Conservation (phyloP, 1,284 basidiomycete species). For the Rhodotorula sp. region DNA sequence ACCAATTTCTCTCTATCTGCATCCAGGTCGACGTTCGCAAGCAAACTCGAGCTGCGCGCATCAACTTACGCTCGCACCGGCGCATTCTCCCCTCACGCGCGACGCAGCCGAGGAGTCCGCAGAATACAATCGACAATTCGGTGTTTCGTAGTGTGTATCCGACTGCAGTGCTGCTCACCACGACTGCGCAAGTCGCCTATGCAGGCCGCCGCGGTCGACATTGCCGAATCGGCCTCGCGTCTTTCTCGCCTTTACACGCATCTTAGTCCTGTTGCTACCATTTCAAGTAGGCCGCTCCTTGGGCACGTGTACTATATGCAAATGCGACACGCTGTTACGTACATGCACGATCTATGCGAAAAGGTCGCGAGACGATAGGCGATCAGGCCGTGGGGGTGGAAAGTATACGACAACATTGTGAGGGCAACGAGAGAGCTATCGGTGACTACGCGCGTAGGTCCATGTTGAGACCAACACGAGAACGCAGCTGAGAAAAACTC, state of each 20-base stretch:
- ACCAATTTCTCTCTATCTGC: too few species aligned
- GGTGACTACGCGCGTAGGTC: constrained; percentile 11
- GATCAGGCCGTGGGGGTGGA: too few species aligned
- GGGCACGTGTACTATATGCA: too few species aligned
- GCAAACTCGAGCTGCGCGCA: too few species aligned
- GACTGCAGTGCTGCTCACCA: too few species aligned
- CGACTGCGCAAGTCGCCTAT: too few species aligned
- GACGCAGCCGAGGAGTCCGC: constrained; percentile 16
- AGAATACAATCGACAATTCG: background rate
- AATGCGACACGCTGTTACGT: too few species aligned
- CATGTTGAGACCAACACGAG: constrained; percentile 30
- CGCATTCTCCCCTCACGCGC: background rate
- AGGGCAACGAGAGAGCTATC: background rate
- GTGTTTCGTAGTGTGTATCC: too few species aligned
- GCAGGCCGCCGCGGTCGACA: background rate
- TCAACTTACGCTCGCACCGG: background rate
- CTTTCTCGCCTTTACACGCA: background rate
- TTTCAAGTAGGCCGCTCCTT: too few species aligned
- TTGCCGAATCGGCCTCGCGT: background rate
- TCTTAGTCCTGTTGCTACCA: background rate
- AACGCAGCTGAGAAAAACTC: constrained; percentile 21
- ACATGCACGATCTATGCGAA: too few species aligned
- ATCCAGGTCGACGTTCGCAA: too few species aligned
- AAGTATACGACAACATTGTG: background rate
- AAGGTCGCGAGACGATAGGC: too few species aligned